A percentile compares a stretch with the other conserved stretches of the same genome.
phyloP scores from a whole-genome alignment of 148 eudicot genomes.

The Diospyros kaki region DNA sequence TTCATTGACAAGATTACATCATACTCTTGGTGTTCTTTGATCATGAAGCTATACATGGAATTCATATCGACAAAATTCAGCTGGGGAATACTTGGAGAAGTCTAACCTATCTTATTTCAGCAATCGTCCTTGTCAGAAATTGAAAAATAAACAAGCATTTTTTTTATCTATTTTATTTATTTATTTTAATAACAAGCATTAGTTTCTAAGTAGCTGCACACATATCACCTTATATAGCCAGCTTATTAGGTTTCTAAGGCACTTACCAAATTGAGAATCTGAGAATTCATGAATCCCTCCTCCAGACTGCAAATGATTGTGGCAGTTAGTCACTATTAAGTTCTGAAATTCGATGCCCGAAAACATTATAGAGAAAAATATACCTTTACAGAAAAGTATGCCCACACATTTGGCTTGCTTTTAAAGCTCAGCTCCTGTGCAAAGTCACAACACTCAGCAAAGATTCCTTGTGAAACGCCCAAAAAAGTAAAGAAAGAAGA shows the following conservation, averaged over 20 bases:
- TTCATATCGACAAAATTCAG: not conserved
- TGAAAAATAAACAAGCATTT: not conserved
- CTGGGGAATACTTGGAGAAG: not conserved
- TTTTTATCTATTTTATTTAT: not conserved
- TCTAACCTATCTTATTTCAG: not conserved
- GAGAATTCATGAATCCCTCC: slow-evolving; percentile 99
- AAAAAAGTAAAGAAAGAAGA: too few relatives aligned
- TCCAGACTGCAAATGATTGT: slow-evolving; percentile 72
- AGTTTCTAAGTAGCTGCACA: not conserved
- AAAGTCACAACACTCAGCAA: not conserved
- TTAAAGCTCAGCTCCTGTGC: slow-evolving; percentile 32
- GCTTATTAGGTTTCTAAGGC: slow-evolving; percentile 3
- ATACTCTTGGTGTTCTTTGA: too few relatives aligned
- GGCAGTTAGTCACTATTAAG: slow-evolving; percentile 13
- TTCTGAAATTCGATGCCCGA: not conserved
- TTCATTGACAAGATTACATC: not conserved
- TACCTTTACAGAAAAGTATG: slow-evolving; percentile 98
- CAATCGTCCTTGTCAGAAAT: not conserved
- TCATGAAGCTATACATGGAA: too few relatives aligned
- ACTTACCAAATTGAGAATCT: slow-evolving; percentile 98
- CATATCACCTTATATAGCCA: not conserved
- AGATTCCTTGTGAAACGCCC: not conserved
- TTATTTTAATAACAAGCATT: not conserved
- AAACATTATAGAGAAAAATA: slow-evolving; percentile 1
- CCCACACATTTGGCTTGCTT: slow-evolving; percentile 99